Evolutionary conservation across 345 rosid genomes (phyloP), one percentile per base, ranked within the genome.

Genomic region (Ceriops zippeliana): DNA sequence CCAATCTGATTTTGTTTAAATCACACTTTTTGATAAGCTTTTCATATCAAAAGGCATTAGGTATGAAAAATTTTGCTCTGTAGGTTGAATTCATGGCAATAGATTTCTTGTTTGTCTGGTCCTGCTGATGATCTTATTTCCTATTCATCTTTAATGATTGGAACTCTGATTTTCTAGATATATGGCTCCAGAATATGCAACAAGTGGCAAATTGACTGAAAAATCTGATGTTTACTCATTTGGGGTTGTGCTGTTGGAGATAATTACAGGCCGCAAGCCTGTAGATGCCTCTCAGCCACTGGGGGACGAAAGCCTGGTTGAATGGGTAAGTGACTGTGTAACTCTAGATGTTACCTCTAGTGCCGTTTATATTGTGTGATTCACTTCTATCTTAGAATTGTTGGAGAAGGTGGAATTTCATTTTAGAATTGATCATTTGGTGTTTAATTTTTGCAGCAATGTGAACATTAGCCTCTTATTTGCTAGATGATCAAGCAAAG

Each of bases 141-240:
- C 5, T 11, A 38, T 19, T 28, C 15, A n/a, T 70, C 66, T 69
- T 78, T 76, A 24, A 76, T 62, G 35, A 61, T 26, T 17, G 58
- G 35, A 63, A 51, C 73, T 42, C 75, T 67, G 24, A 27, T 63
- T 73, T 58, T 60, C 42, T 75, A 95, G 99, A 81, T 95, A 95
- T 78, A 91, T 95, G 98, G 99, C 99, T 79, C 98, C 98, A 6
- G 99, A 95, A 61, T 95, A 95, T 76, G 99, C 98, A 70, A 86
- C 91, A 63, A 95, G 96, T 69, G 98, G 98, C 69, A 95, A 95
- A 77, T 84, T 95, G 70, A 90, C 97, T 38, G 99, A 90, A 76
- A 95, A 91, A 71, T 93, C 98, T 1, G 98, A 95, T 80, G 96
- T 95, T 61, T 95, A 90, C 81, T 95, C 99, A 4, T 95, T 81